Percentiles rank a stretch among this genome's conserved stretches.
These are phyloP conservation scores for Cnidoscolus chayamansa DNA, from an alignment of 441 rosid species.

Conservation along the genomic window DNA sequence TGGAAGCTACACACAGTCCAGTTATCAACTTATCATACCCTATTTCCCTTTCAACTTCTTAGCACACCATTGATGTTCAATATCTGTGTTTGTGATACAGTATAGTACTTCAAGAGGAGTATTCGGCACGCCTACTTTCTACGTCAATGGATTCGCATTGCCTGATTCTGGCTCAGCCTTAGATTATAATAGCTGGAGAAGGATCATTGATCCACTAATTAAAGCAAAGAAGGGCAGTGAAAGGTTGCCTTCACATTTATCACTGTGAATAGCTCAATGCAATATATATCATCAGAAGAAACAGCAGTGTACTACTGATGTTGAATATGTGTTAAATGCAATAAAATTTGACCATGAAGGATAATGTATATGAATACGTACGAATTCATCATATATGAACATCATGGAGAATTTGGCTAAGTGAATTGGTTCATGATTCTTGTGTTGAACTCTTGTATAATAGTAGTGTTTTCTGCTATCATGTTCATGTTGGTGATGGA, in stretches of 20 bases:
- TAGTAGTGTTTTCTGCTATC: no score
- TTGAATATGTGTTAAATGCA: background rate
- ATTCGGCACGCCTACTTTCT: slow-evolving; percentile 65
- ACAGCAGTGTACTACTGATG: background rate
- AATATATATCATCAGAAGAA: background rate
- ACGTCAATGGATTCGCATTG: slow-evolving; percentile 65
- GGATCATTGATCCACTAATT: slow-evolving; percentile 57
- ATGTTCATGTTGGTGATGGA: no score
- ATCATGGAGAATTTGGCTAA: no score
- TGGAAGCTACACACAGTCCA: no score
- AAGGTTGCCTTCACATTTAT: slow-evolving; percentile 21
- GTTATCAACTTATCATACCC: background rate
- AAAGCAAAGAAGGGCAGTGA: slow-evolving; percentile 25
- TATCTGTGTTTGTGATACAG: slow-evolving; percentile 39
- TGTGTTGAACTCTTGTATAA: background rate
- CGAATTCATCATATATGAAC: no score
- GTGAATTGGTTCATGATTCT: background rate
- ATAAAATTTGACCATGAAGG: background rate
- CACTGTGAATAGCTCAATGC: slow-evolving; percentile 21
- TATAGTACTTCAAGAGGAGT: slow-evolving; percentile 71
- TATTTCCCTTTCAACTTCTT: background rate
- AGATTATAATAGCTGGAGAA: slow-evolving; percentile 56
- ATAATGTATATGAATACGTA: no score
- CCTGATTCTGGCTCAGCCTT: slow-evolving; percentile 55
- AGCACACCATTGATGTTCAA: background rate